These are phyloP conservation scores for Vinca major DNA, from an alignment of 305 asterid genomes.

Conservation along the genomic window DNA sequence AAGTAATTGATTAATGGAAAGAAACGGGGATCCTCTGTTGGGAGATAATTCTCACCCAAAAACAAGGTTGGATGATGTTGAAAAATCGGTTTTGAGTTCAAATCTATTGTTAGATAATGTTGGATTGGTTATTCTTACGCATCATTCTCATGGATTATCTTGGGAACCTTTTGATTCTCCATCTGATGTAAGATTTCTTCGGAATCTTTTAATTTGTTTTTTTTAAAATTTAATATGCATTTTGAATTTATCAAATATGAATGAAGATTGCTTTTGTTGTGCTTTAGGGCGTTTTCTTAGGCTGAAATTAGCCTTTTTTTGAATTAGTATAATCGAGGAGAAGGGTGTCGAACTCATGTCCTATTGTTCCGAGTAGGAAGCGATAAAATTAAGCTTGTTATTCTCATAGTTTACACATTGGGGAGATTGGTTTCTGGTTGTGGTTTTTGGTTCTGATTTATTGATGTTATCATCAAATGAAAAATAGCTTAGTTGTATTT, in stretches of 20 bases:
- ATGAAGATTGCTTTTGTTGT: background rate
- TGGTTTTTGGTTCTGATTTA: background rate
- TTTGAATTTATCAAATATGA: background rate
- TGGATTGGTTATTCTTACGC: slow-evolving; percentile 63
- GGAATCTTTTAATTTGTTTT: background rate
- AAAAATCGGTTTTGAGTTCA: slow-evolving; percentile 40
- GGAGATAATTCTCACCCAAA: slow-evolving; percentile 28
- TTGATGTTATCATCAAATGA: background rate
- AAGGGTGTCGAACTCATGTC: too few species aligned
- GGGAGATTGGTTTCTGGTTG: background rate
- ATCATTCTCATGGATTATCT: slow-evolving; percentile 46
- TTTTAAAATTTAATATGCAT: background rate
- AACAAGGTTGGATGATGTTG: slow-evolving; percentile 22
- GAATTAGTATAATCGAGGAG: too few species aligned
- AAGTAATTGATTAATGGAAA: slow-evolving; percentile 30
- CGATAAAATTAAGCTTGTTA: background rate
- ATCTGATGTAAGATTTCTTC: slow-evolving; percentile 36
- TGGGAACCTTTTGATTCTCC: slow-evolving; percentile 51
- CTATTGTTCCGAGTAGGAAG: too few species aligned
- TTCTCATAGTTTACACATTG: background rate
- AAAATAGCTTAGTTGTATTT: background rate
- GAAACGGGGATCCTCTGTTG: slow-evolving; percentile 30
- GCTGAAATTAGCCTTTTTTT: background rate
- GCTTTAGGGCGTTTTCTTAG: background rate
- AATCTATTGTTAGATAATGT: slow-evolving; percentile 47